phyloP scores from a whole-genome alignment of 352 stramenopile genomes.

The Phytophthora chlamydospora region DNA sequence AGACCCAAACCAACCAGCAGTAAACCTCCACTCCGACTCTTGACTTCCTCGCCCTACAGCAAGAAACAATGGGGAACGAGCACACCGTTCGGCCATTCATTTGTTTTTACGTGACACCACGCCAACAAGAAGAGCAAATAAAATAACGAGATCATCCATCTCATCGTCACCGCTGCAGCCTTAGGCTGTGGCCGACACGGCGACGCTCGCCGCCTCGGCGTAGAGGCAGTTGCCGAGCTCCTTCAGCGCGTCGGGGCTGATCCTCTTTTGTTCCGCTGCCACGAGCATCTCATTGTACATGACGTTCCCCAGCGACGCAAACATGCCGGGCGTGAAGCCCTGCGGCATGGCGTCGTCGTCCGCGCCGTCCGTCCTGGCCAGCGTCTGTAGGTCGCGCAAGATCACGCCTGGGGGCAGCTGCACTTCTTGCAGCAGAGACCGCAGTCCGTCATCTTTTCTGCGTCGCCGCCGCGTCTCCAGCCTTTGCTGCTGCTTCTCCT shows the following conservation, averaged over 20 bases:
- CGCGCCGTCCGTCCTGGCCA: conserved; percentile 33
- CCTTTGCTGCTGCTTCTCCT: background rate
- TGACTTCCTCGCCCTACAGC: background rate
- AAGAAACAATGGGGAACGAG: conserved; percentile 3
- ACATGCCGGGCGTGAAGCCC: conserved; percentile 78
- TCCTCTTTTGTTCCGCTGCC: conserved; percentile 46
- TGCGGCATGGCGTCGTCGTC: conserved; percentile 52
- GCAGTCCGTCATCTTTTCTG: conserved; percentile 52
- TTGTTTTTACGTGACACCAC: conserved; percentile 21
- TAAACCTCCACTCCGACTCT: background rate
- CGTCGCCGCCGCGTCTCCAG: conserved; percentile 11
- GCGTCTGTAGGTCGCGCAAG: conserved; percentile 57
- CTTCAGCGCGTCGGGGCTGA: conserved; percentile 57
- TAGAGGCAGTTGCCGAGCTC: conserved; percentile 62
- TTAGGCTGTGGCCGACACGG: conserved; percentile 51
- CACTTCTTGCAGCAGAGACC: conserved; percentile 50
- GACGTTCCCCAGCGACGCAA: conserved; percentile 65
- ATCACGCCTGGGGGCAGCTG: conserved; percentile 46
- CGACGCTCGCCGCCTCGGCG: conserved; percentile 47
- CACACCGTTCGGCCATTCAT: conserved; percentile 6
- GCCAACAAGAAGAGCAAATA: conserved; percentile 21
- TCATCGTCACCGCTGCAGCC: background rate
- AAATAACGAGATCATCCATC: conserved; percentile 28
- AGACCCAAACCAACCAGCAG: background rate
- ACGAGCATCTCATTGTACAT: conserved; percentile 73